Percentiles rank a stretch among this genome's conserved stretches.
Conservation (phyloP, 768 basidiomycete species). For the Amanita phalloides region DNA sequence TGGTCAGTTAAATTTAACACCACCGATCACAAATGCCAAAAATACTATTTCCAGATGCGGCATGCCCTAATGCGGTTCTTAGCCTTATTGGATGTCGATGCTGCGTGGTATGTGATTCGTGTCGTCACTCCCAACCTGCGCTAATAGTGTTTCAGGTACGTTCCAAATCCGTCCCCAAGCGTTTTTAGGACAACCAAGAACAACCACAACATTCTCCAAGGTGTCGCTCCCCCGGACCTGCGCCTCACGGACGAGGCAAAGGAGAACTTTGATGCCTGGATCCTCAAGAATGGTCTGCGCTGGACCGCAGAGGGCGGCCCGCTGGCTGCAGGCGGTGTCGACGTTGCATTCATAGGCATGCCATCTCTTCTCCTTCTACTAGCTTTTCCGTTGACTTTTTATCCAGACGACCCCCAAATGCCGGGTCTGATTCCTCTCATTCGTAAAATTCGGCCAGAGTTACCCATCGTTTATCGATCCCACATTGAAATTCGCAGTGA, state of each 20-base stretch:
- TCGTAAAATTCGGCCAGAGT: slow-evolving; percentile 68
- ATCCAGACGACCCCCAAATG: slow-evolving; percentile 82
- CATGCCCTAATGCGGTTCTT: slow-evolving; percentile 88
- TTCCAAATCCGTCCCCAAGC: slow-evolving; percentile 78
- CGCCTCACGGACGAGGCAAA: slow-evolving; percentile 74
- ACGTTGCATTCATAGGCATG: slow-evolving; percentile 81
- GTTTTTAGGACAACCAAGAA: slow-evolving; percentile 93
- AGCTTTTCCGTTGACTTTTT: neutral
- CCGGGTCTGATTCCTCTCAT: slow-evolving; percentile 91
- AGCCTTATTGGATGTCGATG: slow-evolving; percentile 69
- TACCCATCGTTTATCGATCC: slow-evolving; percentile 89
- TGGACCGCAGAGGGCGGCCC: slow-evolving; percentile 87
- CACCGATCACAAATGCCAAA: slow-evolving; percentile 9
- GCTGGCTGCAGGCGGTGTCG: slow-evolving; percentile 70
- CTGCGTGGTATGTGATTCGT: slow-evolving; percentile 54
- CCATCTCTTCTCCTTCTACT: slow-evolving; percentile 4
- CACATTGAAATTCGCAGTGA: slow-evolving; percentile 92
- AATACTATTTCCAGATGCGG: slow-evolving; percentile 56
- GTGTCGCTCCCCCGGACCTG: slow-evolving; percentile 71
- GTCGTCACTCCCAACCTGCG: slow-evolving; percentile 5
- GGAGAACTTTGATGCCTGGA: slow-evolving; percentile 79
- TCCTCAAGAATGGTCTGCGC: slow-evolving; percentile 76
- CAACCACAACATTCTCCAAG: slow-evolving; percentile 94
- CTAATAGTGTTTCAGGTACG: slow-evolving; percentile 43
- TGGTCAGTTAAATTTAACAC: slow-evolving; percentile 40